Percentiles rank a stretch among this genome's conserved stretches.
These are phyloP conservation scores for Gyromitra esculenta DNA, from an alignment of 2,329 filamentous ascomycete genomes.

Conservation along the genomic window DNA sequence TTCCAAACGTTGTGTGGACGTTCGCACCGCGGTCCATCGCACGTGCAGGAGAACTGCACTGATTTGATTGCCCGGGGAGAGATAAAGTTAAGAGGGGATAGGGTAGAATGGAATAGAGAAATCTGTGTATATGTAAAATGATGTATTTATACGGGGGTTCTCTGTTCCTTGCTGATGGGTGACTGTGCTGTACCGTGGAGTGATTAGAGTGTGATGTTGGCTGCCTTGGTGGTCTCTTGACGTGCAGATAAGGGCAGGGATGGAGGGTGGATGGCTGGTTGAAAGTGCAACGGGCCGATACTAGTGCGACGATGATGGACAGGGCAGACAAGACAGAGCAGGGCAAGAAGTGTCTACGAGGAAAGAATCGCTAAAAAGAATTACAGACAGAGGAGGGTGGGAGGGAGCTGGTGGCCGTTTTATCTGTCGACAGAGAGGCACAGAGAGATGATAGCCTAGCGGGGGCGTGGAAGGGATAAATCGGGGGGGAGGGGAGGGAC, in stretches of 20 bases:
- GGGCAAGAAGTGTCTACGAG: conserved; percentile 11
- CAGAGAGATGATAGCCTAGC: conserved; percentile 7
- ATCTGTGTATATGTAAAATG: no score
- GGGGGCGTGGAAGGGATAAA: background rate
- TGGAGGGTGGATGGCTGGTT: background rate
- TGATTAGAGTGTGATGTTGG: conserved; percentile 12
- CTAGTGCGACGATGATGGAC: conserved; percentile 9
- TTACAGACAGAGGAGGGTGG: conserved; percentile 20
- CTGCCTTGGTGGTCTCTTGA: conserved; percentile 26
- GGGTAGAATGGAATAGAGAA: background rate
- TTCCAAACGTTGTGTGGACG: conserved; percentile 45
- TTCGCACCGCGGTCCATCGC: conserved; percentile 50
- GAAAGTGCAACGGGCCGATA: conserved; percentile 5
- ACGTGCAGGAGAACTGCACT: conserved; percentile 48
- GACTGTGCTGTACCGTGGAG: background rate
- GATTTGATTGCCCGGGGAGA: conserved; percentile 3
- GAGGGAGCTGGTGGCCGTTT: conserved; percentile 26
- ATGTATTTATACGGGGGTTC: background rate
- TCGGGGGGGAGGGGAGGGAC: conserved; percentile 19
- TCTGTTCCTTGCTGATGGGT: background rate
- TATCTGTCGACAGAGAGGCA: conserved; percentile 25
- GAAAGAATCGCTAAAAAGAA: conserved; percentile 36
- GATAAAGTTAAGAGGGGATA: background rate
- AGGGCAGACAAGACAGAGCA: background rate
- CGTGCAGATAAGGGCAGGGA: conserved; percentile 24